phyloP scores from a whole-genome alignment of 1,284 basidiomycete genomes.

The Ustilago xerochloae region DNA sequence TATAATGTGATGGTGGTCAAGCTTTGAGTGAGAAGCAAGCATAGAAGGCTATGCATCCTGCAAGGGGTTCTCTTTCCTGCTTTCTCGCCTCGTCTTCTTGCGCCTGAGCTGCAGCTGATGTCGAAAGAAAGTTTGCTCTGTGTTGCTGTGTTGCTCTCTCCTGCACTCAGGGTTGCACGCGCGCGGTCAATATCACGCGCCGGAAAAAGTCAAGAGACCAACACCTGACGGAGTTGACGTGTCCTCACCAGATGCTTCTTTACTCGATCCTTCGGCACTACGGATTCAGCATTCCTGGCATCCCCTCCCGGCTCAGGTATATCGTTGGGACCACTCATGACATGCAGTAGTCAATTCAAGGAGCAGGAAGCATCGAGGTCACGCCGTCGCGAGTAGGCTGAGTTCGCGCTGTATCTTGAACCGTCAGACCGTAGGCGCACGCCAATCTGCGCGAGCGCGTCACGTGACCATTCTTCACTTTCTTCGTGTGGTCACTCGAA shows the following conservation, averaged over 20 bases:
- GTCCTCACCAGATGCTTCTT: background rate
- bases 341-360: too few species aligned
- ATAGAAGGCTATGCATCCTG: constrained; percentile 5
- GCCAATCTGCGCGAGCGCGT: background rate
- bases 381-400: too few species aligned
- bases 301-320: too few species aligned
- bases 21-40: background rate
- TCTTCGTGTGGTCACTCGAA: too few species aligned
- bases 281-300: too few species aligned
- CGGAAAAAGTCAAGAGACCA: background rate
- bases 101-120: background rate
- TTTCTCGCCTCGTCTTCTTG: background rate
- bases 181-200: background rate
- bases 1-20: constrained; percentile 7
- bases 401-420: too few species aligned
- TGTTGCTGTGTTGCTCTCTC: background rate
- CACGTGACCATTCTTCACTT: background rate
- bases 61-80: background rate
- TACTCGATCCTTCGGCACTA: too few species aligned
- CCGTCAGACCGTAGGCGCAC: too few species aligned
- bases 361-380: too few species aligned
- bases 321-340: too few species aligned
- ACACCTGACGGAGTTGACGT: background rate
- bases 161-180: background rate
- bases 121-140: too few species aligned